Conservation (phyloP, 108 stramenopile species). For the Ochromonas danica region DNA sequence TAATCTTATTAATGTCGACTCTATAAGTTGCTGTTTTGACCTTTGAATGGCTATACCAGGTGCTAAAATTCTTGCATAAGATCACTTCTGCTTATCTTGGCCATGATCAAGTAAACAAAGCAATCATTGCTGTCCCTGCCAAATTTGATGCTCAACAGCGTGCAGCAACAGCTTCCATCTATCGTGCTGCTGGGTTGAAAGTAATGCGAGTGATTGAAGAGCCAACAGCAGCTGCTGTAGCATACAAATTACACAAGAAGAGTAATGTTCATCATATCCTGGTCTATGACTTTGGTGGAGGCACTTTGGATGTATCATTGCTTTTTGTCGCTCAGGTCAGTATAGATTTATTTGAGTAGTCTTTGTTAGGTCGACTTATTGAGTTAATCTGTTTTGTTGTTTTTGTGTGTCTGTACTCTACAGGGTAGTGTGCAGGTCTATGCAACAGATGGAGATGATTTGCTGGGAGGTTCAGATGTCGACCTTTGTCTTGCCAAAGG, state of each 20-base stretch:
- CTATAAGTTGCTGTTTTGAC: no score
- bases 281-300: conserved; percentile 97
- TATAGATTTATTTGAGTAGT: conserved; percentile 25
- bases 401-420: no score
- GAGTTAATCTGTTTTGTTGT: no score
- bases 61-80: conserved; percentile 59
- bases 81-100: conserved; percentile 70
- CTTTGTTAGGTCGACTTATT: background rate
- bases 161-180: conserved; percentile 71
- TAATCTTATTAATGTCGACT: no score
- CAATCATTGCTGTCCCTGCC: conserved; percentile 93
- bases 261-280: conserved; percentile 86
- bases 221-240: conserved; percentile 92
- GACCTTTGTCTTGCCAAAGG: conserved; percentile 46
- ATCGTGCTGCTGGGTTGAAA: conserved; percentile 71
- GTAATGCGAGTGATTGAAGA: conserved; percentile 74
- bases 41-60: no score
- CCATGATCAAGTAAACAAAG: conserved; percentile 63
- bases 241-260: conserved; percentile 89
- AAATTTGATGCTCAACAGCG: conserved; percentile 83
- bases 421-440: no score
- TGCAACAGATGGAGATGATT: conserved; percentile 32
- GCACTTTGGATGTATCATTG: conserved; percentile 88
- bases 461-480: conserved; percentile 46
- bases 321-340: conserved; percentile 79